A percentile compares a stretch with the other conserved stretches of the same genome.
phyloP scores from a whole-genome alignment of 2,329 filamentous ascomycete genomes.

The Alternaria brassicicola region DNA sequence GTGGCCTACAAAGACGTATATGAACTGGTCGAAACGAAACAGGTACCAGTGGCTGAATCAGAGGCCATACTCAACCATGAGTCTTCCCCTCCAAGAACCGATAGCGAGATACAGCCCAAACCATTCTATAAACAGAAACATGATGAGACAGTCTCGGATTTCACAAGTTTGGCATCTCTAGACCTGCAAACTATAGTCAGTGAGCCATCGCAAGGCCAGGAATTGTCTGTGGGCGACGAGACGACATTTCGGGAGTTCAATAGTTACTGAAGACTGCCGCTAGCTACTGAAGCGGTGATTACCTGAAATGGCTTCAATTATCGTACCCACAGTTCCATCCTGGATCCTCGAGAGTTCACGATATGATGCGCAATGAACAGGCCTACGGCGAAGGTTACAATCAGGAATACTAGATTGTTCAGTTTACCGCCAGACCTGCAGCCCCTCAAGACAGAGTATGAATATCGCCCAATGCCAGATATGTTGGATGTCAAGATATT shows the following conservation, averaged over 20 bases:
- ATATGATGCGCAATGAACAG: not conserved
- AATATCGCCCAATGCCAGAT: not conserved
- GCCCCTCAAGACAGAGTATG: not conserved
- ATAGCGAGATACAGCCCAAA: not conserved
- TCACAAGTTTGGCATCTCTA: not conserved
- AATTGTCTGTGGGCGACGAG: not conserved
- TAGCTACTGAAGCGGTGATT: not conserved
- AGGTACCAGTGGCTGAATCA: not conserved
- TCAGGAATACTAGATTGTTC: not conserved
- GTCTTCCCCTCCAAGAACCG: not conserved
- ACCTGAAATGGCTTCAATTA: not conserved
- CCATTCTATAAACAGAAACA: not conserved
- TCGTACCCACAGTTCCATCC: not conserved
- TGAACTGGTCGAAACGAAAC: not conserved
- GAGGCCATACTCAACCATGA: not conserved
- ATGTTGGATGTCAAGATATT: not conserved
- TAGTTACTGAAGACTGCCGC: not conserved
- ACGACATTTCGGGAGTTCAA: not conserved
- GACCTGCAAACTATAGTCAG: not conserved
- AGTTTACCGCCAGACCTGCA: not conserved
- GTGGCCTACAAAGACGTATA: accelerated
- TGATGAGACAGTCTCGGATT: not conserved
- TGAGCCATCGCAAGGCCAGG: not conserved
- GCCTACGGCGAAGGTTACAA: not conserved
- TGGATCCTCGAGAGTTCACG: not conserved